Conservation (phyloP, 2,329 filamentous ascomycete genomes). For the Cercospora berteroae region DNA sequence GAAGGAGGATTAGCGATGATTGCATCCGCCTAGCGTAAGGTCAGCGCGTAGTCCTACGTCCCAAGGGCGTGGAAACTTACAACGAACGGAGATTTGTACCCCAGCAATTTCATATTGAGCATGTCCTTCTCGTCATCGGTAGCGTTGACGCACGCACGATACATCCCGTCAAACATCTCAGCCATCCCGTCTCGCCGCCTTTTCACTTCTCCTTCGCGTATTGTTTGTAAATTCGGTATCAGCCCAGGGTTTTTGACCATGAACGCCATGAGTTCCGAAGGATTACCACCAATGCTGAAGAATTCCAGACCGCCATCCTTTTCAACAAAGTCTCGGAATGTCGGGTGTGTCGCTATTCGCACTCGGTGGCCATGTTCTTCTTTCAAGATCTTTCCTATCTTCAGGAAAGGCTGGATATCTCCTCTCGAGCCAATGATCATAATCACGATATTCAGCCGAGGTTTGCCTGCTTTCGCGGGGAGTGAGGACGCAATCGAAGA, state of each 20-base stretch:
- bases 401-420: constrained; percentile 77
- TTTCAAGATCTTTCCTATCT: constrained; percentile 69
- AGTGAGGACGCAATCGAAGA: constrained; percentile 31
- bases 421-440: constrained; percentile 80
- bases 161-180: constrained; percentile 81
- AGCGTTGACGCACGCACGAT: constrained; percentile 72
- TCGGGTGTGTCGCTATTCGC: constrained; percentile 74
- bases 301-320: constrained; percentile 72
- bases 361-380: constrained; percentile 72
- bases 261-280: constrained; percentile 79
- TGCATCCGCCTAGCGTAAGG: constrained; percentile 54
- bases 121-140: constrained; percentile 66
- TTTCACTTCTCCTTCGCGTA: constrained; percentile 71
- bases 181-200: constrained; percentile 67
- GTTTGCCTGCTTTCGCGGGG: constrained; percentile 33
- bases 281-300: constrained; percentile 76
- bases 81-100: constrained; percentile 59
- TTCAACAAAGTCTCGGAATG: constrained; percentile 73
- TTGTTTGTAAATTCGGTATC: constrained; percentile 69
- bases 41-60: background rate
- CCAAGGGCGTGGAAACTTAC: constrained; percentile 30
- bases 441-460: constrained; percentile 72
- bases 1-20: constrained; percentile 82
- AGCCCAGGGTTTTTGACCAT: constrained; percentile 83
- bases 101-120: constrained; percentile 64